These are phyloP conservation scores for Podospora sp. DNA, from an alignment of 495 filamentous ascomycete species.

Conservation along the genomic window DNA sequence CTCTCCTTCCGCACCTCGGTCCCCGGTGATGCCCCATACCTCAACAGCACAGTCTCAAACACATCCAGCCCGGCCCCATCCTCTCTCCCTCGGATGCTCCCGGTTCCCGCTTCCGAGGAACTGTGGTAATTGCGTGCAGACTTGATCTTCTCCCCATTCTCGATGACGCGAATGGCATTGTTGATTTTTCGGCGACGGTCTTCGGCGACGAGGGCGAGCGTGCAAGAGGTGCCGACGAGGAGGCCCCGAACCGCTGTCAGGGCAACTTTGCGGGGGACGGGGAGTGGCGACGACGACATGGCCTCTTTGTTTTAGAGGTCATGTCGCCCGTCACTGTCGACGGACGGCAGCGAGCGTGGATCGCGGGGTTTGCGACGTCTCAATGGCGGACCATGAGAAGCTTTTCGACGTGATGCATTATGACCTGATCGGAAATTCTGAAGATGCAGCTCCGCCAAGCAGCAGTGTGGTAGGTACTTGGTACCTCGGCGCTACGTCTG, in stretches of 20 bases:
- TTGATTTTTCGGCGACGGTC: constrained; percentile 56
- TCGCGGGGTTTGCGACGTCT: constrained; percentile 6
- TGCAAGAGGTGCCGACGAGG: constrained; percentile 55
- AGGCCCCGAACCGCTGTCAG: constrained; percentile 55
- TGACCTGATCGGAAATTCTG: constrained; percentile 10
- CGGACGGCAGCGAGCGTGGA: constrained; percentile 6
- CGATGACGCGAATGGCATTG: constrained; percentile 44
- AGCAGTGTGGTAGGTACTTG: background rate
- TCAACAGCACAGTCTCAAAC: background rate
- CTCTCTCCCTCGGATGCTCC: background rate
- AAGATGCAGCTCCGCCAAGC: background rate
- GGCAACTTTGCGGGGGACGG: constrained; percentile 57
- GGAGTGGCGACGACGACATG: constrained; percentile 48
- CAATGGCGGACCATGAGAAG: background rate
- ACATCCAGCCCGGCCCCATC: background rate
- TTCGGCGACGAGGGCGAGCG: constrained; percentile 55
- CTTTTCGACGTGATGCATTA: background rate
- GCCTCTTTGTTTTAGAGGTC: constrained; percentile 22
- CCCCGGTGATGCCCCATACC: background rate
- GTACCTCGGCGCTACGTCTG: background rate
- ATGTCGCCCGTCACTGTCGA: constrained; percentile 35
- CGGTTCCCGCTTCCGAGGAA: background rate
- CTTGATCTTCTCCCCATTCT: constrained; percentile 52
- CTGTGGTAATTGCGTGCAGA: constrained; percentile 45
- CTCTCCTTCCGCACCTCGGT: background rate